Evolutionary conservation across 1,284 basidiomycete species (phyloP), one percentile per base, ranked within the genome.

Genomic region (Naganishia cerealis): DNA sequence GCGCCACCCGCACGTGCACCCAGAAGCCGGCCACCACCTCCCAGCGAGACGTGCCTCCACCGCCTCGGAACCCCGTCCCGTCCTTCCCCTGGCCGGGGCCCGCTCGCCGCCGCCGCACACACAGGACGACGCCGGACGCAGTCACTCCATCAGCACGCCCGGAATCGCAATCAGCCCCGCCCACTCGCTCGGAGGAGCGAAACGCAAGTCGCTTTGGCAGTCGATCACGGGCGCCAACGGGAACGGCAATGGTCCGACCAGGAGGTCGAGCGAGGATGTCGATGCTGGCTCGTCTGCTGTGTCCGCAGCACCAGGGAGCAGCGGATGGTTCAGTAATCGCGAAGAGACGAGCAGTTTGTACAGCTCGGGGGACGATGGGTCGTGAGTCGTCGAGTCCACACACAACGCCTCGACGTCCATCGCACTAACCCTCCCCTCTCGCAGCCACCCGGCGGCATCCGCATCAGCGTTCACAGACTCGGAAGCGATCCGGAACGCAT

Each of bases 311-410:
- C n/a, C 46, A 50, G 21, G n/a, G 24, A 8, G 48, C 46, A 3
- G 46, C 26, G 8, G 43, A 16, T 46, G 43, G 43, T 46, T 33
- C 29, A 48, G 57, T n/a, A 33, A 13, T 2, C 18, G 40, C 26
- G 42, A 33, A 18, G 57, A 59, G 8, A 33, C 15, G 21, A 24
- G 38, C 21, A 59, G 57, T 46, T 15, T 59, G 7, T 57, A 57
- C 56, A 57, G 56, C 29, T 38, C 55, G 36, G 55, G 55, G 12
- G 59, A 62, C 5, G 59, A 62, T 62, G 36, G 42, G 40, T 59
- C 29, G 29, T 33, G 3, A 33, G 29, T 33, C 29, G 29, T 33
- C 29, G 57, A 59, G 57, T 59, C 29, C 29, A 33, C 29, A 33
- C 29, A 2, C 29, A 2, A 33, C 29, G 3, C 29, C n/a, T n/a